These are phyloP conservation scores for Mycena rosella DNA, from an alignment of 768 basidiomycete species.

Conservation along the genomic window DNA sequence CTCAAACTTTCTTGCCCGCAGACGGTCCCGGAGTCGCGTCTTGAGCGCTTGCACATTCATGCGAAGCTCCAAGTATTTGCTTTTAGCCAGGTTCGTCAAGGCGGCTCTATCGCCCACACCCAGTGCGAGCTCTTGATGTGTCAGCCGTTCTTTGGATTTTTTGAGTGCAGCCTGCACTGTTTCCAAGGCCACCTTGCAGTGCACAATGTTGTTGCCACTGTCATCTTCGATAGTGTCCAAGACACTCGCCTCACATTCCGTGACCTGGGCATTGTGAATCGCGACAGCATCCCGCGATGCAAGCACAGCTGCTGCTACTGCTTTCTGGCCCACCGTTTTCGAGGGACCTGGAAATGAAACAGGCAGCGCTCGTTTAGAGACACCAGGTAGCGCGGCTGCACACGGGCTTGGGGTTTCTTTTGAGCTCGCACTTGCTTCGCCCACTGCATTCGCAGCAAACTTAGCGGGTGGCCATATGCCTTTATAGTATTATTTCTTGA, in stretches of 20 bases:
- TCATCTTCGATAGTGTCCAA: background rate
- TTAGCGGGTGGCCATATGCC: conserved; percentile 26
- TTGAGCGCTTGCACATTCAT: conserved; percentile 11
- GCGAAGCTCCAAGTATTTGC: background rate
- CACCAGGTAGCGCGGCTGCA: no score
- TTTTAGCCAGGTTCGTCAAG: background rate
- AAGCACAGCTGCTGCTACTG: background rate
- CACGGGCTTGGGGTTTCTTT: background rate
- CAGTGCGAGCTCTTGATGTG: background rate
- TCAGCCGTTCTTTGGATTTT: background rate
- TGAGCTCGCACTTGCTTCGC: conserved; percentile 49
- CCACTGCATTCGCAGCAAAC: conserved; percentile 48
- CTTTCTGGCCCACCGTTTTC: background rate
- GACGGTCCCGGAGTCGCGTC: background rate
- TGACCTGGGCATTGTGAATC: background rate
- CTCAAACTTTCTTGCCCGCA: conserved; percentile 11
- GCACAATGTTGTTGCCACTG: background rate
- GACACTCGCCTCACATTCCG: background rate
- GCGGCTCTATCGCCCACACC: background rate
- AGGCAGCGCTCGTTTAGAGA: no score
- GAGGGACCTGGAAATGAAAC: background rate
- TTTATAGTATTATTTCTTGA: conserved; percentile 31
- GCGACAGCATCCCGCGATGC: background rate
- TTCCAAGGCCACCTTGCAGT: background rate
- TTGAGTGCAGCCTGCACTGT: background rate